Evolutionary conservation across 1,284 basidiomycete species (phyloP), one percentile per base, ranked within the genome.

Genomic region (Rhodofomes roseus): DNA sequence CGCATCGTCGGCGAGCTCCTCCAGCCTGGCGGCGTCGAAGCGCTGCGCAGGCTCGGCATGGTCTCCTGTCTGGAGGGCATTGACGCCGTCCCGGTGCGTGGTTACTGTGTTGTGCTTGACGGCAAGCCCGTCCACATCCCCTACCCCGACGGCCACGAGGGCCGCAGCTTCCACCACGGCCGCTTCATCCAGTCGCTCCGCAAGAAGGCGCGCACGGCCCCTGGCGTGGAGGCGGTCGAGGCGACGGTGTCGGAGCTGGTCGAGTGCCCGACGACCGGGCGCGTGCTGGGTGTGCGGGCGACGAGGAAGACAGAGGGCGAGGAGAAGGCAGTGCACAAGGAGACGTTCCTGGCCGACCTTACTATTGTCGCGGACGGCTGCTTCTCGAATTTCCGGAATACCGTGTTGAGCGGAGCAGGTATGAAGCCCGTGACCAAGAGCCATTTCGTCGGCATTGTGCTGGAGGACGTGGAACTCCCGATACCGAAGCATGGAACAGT

Each of bases 1-100:
- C 85, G 96, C 25, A 98, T 99, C 67, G 96, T 99, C 40, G 96
- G 97, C 39, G 97, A 99, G 75, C 86, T 99, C 1, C 79, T 99
- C 22, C 96, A 99, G 70, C 97, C 97, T 0, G 96, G 92, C 0
- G 97, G 97, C 5, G 88, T 96, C 22, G 79, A 81, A 3, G 89
- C 94, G 0, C 78, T 99, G 53, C 76, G 85, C 62, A 77, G 84
- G 57, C 84, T 99, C 20, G 96, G 95, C 1, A 75, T 99, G 67
- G 84, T 86, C 56, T 77, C 78, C 5, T 85, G 84, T 60, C 76
- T 98, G 50, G 90, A 96, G 34, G 88, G 83, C 22, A 97, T 99
- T 59, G 96, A 95, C 72, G 89, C 96, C 1, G 82, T 95, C 16
- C 87, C 87, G 0, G 90, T 89, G 12, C 80, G 89, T 62, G 97